Evolutionary conservation across 179 eudicot species (phyloP).

Genomic region (Beta macrorhiza): DNA sequence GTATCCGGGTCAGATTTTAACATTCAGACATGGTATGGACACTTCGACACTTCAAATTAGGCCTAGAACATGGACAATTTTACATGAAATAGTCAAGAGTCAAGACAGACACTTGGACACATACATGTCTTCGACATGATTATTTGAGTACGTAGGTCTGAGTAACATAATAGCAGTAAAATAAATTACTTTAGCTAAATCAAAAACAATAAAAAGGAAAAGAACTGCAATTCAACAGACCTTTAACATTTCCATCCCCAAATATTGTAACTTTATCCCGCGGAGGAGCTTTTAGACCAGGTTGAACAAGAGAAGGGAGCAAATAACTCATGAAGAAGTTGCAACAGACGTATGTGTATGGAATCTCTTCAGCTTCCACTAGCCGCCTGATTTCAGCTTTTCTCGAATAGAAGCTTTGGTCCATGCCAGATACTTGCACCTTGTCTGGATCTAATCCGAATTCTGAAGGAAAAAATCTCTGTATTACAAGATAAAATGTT

Average conservation of each 20-base stretch:
- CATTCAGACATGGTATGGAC: too few species aligned
- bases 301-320: conserved; percentile 86
- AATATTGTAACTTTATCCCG: conserved; percentile 66
- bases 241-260: conserved; percentile 79
- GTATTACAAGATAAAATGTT: conserved; percentile 19
- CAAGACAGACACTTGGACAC: too few species aligned
- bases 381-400: conserved; percentile 75
- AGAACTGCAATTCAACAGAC: conserved; percentile 28
- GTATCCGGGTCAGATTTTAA: too few species aligned
- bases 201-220: too few species aligned
- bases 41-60: too few species aligned
- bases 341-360: conserved; percentile 69
- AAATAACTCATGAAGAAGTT: conserved; percentile 74
- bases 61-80: too few species aligned
- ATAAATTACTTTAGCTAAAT: too few species aligned
- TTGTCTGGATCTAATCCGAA: conserved; percentile 78
- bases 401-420: conserved; percentile 52
- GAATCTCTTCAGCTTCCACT: conserved; percentile 77
- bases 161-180: too few species aligned
- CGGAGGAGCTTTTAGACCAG: conserved; percentile 67
- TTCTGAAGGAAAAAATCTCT: conserved; percentile 89
- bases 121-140: too few species aligned
- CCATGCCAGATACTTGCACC: conserved; percentile 56
- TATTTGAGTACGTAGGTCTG: too few species aligned
- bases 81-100: too few species aligned